Conservation (phyloP, 345 rosid species). For the Bruguiera gymnorhiza region DNA sequence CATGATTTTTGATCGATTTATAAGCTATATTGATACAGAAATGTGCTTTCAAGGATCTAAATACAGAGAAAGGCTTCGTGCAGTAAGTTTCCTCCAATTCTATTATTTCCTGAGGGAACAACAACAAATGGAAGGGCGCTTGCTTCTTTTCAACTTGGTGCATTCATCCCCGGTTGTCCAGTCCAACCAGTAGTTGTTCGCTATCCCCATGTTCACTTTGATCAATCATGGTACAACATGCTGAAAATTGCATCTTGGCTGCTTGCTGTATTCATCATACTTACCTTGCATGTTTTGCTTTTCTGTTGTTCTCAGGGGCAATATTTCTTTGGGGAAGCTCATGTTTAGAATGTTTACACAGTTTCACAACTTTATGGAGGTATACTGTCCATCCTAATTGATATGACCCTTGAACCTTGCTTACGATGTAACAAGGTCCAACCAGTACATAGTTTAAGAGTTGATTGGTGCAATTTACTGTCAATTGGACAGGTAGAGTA, state of each 20-base stretch:
- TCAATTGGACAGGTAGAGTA: slow-evolving; percentile 67
- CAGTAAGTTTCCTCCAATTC: slow-evolving; percentile 72
- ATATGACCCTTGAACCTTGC: background rate
- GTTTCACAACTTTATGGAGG: slow-evolving; percentile 99
- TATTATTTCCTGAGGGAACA: slow-evolving; percentile 97
- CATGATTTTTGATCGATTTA: slow-evolving; percentile 46
- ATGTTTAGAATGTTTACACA: slow-evolving; percentile 98
- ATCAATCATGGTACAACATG: slow-evolving; percentile 82
- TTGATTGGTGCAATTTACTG: slow-evolving; percentile 8
- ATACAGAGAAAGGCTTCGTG: slow-evolving; percentile 97
- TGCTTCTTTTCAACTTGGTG: slow-evolving; percentile 94
- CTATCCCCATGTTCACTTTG: slow-evolving; percentile 96
- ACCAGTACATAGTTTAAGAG: background rate
- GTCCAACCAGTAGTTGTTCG: slow-evolving; percentile 89
- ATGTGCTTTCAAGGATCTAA: slow-evolving; percentile 86
- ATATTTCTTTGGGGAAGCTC: slow-evolving; percentile 67
- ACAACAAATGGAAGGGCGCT: slow-evolving; percentile 84
- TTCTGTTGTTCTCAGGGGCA: slow-evolving; percentile 50
- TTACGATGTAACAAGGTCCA: background rate
- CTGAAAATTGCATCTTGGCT: slow-evolving; percentile 1
- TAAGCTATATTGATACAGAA: slow-evolving; percentile 93
- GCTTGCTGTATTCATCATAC: slow-evolving; percentile 7
- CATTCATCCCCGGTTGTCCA: slow-evolving; percentile 80
- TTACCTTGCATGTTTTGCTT: slow-evolving; percentile 5
- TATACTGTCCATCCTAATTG: slow-evolving; percentile 18